phyloP scores from a whole-genome alignment of 352 stramenopile genomes.

The Plasmopara viticola region DNA sequence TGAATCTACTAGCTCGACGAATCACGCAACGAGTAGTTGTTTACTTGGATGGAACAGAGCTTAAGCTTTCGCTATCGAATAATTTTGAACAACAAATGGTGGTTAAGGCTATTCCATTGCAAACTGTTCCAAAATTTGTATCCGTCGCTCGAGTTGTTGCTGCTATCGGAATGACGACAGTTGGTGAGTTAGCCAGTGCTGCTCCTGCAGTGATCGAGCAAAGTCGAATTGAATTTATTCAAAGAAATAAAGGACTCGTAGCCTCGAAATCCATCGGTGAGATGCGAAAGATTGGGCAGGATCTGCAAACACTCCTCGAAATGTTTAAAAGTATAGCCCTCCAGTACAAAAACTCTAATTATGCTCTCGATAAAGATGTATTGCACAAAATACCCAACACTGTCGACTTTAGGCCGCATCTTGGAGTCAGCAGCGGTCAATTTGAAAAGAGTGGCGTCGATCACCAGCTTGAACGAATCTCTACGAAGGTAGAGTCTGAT shows the following conservation, averaged over 20 bases:
- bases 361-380: too few species aligned
- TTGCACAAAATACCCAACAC: too few species aligned
- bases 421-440: too few species aligned
- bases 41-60: conserved; percentile 60
- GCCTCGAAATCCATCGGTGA: neutral
- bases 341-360: too few species aligned
- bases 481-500: too few species aligned
- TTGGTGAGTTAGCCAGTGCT: conserved; percentile 30
- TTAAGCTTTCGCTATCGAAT: conserved; percentile 65
- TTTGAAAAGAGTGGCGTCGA: too few species aligned
- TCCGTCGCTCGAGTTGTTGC: conserved; percentile 54
- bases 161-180: conserved; percentile 25
- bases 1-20: conserved; percentile 14
- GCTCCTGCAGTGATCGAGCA: conserved; percentile 50
- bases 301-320: too few species aligned
- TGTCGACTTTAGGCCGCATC: too few species aligned
- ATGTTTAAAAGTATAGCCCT: too few species aligned
- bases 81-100: conserved; percentile 70
- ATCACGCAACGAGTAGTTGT: conserved; percentile 64
- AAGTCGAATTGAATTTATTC: conserved; percentile 46
- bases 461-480: too few species aligned
- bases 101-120: conserved; percentile 67
- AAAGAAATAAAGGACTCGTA: conserved; percentile 21
- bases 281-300: too few species aligned
- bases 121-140: conserved; percentile 60